phyloP scores from a whole-genome alignment of 805 yeast species.

The Hanseniaspora pseudoguilliermondii region DNA sequence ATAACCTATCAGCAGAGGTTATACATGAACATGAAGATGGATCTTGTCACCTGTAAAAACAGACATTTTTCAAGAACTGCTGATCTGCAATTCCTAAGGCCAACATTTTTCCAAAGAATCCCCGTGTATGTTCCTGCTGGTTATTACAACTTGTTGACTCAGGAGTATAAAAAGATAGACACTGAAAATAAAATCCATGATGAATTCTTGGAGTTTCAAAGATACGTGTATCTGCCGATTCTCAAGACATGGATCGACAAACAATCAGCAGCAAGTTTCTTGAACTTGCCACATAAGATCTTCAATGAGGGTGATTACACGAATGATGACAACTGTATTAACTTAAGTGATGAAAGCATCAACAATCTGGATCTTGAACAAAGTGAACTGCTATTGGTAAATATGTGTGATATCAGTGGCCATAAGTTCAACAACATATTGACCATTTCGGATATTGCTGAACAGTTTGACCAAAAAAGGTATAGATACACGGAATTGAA shows the following conservation, averaged over 20 bases:
- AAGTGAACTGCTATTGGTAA: background rate
- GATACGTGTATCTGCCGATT: background rate
- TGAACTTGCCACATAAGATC: constrained; percentile 4
- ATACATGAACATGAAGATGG: constrained; percentile 24
- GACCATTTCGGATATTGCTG: constrained; percentile 5
- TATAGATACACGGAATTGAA: background rate
- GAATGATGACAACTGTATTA: background rate
- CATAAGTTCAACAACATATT: background rate
- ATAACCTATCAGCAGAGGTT: constrained; percentile 27
- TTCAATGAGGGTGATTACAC: background rate
- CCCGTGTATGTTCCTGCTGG: background rate
- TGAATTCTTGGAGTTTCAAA: background rate
- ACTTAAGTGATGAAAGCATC: background rate
- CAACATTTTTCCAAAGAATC: constrained; percentile 8
- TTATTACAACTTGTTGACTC: background rate
- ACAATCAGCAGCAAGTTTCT: background rate
- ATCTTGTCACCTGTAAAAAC: constrained; percentile 45
- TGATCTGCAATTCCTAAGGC: constrained; percentile 25
- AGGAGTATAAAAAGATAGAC: background rate
- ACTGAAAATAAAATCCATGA: background rate
- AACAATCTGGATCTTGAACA: background rate
- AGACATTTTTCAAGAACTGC: constrained; percentile 39
- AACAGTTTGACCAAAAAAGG: constrained; percentile 1
- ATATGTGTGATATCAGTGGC: constrained; percentile 6
- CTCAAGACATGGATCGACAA: background rate